These are phyloP conservation scores for Blastobotrys arbuscula DNA, from an alignment of 1,139 yeast genomes.

Conservation along the genomic window DNA sequence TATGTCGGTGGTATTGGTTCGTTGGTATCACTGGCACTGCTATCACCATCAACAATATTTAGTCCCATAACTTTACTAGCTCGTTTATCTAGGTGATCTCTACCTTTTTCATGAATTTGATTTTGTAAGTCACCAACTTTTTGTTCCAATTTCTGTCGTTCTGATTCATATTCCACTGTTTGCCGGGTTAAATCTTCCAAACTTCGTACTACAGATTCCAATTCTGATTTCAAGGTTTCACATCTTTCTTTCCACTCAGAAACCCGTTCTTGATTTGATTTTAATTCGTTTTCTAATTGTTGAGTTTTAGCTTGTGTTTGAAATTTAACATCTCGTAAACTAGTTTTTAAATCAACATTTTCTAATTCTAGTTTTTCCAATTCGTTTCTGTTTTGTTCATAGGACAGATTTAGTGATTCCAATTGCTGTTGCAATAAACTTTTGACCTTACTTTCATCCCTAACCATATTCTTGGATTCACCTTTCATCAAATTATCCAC, in stretches of 20 bases:
- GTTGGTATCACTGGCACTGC: background rate
- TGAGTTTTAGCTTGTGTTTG: constrained; percentile 27
- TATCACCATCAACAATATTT: constrained; percentile 10
- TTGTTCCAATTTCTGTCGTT: constrained; percentile 28
- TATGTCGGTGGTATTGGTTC: background rate
- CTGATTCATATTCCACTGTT: constrained; percentile 36
- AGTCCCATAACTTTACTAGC: constrained; percentile 19
- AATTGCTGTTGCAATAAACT: constrained; percentile 20
- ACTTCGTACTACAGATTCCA: constrained; percentile 30
- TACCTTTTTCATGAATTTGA: constrained; percentile 21
- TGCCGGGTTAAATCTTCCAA: constrained; percentile 36
- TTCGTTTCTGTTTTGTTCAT: constrained; percentile 27
- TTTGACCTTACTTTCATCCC: constrained; percentile 16
- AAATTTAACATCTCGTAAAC: constrained; percentile 31
- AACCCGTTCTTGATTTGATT: constrained; percentile 25
- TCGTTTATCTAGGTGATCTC: constrained; percentile 22
- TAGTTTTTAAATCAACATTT: constrained; percentile 32
- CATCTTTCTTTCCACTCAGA: constrained; percentile 31
- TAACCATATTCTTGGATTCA: background rate
- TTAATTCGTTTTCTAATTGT: constrained; percentile 27
- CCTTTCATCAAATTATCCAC: background rate
- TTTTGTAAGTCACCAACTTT: constrained; percentile 27
- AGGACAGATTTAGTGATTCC: constrained; percentile 21
- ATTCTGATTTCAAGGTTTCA: constrained; percentile 30
- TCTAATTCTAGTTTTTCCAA: constrained; percentile 34